Evolutionary conservation across 108 stramenopile genomes (phyloP).

Genomic region (Skeletonema marinoi): DNA sequence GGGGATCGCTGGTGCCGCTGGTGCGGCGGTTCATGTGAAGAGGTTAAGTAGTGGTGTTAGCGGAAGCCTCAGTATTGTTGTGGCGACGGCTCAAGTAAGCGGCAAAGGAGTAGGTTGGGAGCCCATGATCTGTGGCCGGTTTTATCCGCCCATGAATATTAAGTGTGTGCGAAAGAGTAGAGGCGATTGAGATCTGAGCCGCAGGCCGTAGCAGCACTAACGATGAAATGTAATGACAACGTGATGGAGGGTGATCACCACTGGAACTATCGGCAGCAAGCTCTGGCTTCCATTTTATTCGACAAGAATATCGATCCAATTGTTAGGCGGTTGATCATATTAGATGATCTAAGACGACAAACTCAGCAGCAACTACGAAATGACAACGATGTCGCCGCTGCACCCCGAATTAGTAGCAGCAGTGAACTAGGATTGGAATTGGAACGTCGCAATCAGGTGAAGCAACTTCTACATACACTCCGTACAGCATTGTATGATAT

Average conservation of each 20-base stretch:
- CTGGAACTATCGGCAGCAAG: background rate
- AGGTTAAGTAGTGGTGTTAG: no score
- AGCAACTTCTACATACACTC: background rate
- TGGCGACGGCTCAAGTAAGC: no score
- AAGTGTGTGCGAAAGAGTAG: no score
- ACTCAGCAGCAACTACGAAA: background rate
- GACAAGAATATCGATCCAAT: conserved; percentile 10
- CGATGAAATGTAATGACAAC: background rate
- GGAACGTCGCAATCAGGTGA: conserved; percentile 1
- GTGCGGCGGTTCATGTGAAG: no score
- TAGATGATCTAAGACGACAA: background rate
- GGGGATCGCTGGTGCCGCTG: no score
- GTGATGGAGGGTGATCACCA: background rate
- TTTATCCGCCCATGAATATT: no score
- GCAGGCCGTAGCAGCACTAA: background rate
- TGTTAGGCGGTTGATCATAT: background rate
- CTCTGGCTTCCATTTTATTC: conserved; percentile 6
- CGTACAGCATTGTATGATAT: background rate
- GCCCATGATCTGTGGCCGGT: no score
- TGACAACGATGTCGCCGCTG: background rate
- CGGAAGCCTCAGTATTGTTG: no score
- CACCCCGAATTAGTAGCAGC: background rate
- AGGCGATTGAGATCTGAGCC: no score
- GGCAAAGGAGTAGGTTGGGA: no score
- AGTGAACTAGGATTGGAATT: background rate